Percentiles rank a stretch among this genome's conserved stretches.
Evolutionary conservation across 2,329 filamentous ascomycete species (phyloP).

Genomic region (Daldinia sp.): DNA sequence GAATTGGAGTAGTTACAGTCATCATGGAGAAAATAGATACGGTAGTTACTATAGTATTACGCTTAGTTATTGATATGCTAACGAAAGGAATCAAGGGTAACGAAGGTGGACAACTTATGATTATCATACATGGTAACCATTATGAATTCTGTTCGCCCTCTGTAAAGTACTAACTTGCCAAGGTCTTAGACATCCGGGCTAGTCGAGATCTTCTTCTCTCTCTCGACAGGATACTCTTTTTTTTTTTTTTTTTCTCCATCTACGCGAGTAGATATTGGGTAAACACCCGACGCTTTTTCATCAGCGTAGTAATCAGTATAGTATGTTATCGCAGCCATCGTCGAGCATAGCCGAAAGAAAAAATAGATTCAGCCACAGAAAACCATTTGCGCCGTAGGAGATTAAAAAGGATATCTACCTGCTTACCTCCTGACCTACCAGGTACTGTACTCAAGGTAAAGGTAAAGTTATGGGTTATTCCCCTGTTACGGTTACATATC

Average conservation of each 20-base stretch:
- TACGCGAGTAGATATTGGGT: not conserved
- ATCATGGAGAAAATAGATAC: not conserved
- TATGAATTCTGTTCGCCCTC: not conserved
- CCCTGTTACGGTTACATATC: slow-evolving; percentile 8
- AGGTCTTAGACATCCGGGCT: not conserved
- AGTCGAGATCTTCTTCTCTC: not conserved
- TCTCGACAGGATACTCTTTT: not conserved
- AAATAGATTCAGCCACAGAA: not conserved
- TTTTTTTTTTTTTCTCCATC: no score
- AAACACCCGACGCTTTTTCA: not conserved
- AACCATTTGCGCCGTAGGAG: not conserved
- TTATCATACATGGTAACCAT: not conserved
- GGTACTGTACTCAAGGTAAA: no score
- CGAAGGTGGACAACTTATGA: not conserved
- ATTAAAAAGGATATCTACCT: not conserved
- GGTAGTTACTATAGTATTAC: not conserved
- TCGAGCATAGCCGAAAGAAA: not conserved
- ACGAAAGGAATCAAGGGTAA: no score
- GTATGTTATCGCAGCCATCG: not conserved
- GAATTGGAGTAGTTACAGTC: not conserved
- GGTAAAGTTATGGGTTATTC: not conserved
- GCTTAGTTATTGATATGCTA: not conserved
- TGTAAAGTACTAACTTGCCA: not conserved
- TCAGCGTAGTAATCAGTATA: no score
- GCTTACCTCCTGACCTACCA: no score